Conservation (phyloP, 768 basidiomycete genomes). For the Heimioporus sp. region DNA sequence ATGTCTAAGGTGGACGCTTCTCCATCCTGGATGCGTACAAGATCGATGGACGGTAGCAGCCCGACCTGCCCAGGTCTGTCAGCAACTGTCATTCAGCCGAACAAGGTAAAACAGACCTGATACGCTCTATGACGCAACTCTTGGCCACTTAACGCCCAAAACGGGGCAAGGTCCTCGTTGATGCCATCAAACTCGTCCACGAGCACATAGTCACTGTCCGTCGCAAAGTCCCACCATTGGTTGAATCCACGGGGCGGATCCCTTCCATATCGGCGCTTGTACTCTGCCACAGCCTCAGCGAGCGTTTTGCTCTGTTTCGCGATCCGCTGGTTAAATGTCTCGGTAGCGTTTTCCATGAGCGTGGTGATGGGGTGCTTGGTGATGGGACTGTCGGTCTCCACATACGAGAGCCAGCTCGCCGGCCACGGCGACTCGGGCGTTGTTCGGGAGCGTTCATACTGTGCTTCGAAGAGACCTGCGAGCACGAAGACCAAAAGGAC, state of each 20-base stretch:
- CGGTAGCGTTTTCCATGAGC: constrained; percentile 82
- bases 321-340: constrained; percentile 61
- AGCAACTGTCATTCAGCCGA: not conserved
- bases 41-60: constrained; percentile 76
- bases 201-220: constrained; percentile 69
- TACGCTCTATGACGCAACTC: constrained; percentile 65
- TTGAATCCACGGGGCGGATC: constrained; percentile 91
- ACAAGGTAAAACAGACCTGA: constrained; percentile 40
- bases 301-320: constrained; percentile 78
- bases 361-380: constrained; percentile 75
- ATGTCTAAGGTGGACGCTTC: constrained; percentile 56
- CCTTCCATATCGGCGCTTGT: constrained; percentile 71
- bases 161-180: constrained; percentile 79
- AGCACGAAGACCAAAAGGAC: too few relatives aligned
- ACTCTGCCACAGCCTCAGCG: constrained; percentile 76
- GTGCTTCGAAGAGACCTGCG: too few relatives aligned
- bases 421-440: constrained; percentile 12
- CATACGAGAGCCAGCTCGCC: constrained; percentile 22
- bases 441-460: constrained; percentile 3
- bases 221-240: constrained; percentile 82
- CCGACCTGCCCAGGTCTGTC: constrained; percentile 50
- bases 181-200: constrained; percentile 89
- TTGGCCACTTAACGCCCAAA: constrained; percentile 69
- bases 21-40: constrained; percentile 75
- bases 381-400: not conserved